Conservation (phyloP, 257 asterid species). For the Asclepias syriaca region DNA sequence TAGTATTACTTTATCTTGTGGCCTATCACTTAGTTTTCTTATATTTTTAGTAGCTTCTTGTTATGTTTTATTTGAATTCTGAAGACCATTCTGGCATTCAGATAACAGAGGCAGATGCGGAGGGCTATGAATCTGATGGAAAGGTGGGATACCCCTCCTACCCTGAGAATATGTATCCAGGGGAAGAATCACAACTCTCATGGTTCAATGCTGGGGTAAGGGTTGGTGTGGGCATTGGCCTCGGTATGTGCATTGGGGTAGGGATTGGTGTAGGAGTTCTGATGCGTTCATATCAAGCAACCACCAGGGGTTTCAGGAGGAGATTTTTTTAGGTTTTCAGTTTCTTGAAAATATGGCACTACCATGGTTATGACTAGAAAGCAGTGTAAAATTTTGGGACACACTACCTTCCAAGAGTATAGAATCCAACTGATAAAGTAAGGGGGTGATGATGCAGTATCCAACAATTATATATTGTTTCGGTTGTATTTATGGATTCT, state of each 20-base stretch:
- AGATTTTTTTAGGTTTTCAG: constrained; percentile 30
- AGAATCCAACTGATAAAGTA: background rate
- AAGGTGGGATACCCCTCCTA: constrained; percentile 26
- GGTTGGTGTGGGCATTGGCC: constrained; percentile 44
- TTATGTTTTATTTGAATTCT: background rate
- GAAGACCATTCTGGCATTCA: constrained; percentile 6
- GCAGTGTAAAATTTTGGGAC: background rate
- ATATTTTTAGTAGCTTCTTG: background rate
- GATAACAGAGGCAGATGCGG: constrained; percentile 26
- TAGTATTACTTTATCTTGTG: background rate
- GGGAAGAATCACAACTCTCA: constrained; percentile 32
- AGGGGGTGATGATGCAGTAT: background rate
- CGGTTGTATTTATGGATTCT: background rate
- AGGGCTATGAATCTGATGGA: constrained; percentile 24
- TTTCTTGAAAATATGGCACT: background rate
- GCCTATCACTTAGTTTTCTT: background rate
- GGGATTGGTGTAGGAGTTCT: constrained; percentile 41
- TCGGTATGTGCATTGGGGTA: constrained; percentile 43
- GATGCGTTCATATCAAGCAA: constrained; percentile 41
- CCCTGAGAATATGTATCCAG: constrained; percentile 34
- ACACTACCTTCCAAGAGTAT: background rate
- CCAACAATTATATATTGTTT: background rate
- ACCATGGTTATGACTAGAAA: background rate
- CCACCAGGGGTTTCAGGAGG: constrained; percentile 29
- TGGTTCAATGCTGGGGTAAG: constrained; percentile 46